A percentile compares a stretch with the other conserved stretches of the same genome.
These are phyloP conservation scores for Scheffersomyces cryptocercus DNA, from an alignment of 1,139 yeast species.

Conservation along the genomic window DNA sequence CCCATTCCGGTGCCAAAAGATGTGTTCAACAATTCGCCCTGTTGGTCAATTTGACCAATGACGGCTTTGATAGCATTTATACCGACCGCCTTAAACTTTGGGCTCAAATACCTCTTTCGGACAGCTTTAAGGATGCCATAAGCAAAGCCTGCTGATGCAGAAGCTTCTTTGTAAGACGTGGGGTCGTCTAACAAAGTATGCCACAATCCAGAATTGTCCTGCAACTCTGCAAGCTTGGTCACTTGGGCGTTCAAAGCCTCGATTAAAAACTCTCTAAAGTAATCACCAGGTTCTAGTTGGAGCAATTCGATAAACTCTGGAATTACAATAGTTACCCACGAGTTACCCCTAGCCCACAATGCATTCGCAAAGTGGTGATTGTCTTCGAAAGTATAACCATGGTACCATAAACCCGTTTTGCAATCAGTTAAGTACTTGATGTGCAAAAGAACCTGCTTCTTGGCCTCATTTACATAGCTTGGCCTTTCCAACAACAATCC, in stretches of 20 bases:
- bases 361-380: conserved; percentile 32
- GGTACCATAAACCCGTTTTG: conserved; percentile 31
- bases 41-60: conserved; percentile 21
- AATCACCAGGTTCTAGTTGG: conserved; percentile 23
- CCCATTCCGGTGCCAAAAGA: conserved; percentile 40
- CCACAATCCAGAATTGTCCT: conserved; percentile 30
- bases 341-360: conserved; percentile 38
- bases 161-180: conserved; percentile 29
- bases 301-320: conserved; percentile 34
- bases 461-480: conserved; percentile 31
- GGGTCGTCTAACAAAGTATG: conserved; percentile 33
- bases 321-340: conserved; percentile 37
- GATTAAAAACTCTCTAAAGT: conserved; percentile 21
- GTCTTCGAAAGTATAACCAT: conserved; percentile 33
- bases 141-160: conserved; percentile 38
- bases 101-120: conserved; percentile 22
- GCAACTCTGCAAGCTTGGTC: conserved; percentile 20
- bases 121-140: conserved; percentile 32
- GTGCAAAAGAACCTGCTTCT: conserved; percentile 32
- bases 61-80: conserved; percentile 29
- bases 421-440: conserved; percentile 29
- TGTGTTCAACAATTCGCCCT: conserved; percentile 31
- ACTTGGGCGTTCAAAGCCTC: conserved; percentile 31
- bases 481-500: conserved; percentile 27
- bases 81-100: conserved; percentile 21